Conservation (phyloP, 2,329 filamentous ascomycete species). For the Fusarium sp. region DNA sequence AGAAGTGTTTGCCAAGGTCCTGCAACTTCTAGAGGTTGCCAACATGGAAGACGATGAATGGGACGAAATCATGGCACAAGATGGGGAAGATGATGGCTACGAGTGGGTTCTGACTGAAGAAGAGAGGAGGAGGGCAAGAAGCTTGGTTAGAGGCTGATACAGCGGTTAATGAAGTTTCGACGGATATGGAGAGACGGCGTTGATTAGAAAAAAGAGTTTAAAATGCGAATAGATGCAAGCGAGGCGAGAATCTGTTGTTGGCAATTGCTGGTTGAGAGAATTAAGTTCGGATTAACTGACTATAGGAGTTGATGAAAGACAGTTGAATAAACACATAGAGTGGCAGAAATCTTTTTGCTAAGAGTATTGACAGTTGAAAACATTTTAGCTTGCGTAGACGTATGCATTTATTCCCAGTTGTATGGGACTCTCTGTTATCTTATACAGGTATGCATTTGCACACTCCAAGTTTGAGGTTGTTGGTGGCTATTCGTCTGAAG, state of each 20-base stretch:
- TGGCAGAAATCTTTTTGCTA: background rate
- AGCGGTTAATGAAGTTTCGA: conserved; percentile 14
- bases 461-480: background rate
- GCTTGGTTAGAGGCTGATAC: conserved; percentile 64
- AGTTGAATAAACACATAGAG: background rate
- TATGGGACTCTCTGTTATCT: background rate
- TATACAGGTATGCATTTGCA: background rate
- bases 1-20: conserved; percentile 79
- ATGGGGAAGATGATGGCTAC: conserved; percentile 70
- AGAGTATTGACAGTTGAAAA: background rate
- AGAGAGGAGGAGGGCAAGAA: conserved; percentile 78
- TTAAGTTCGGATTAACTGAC: background rate
- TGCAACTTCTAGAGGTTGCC: conserved; percentile 85
- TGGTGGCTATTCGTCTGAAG: background rate
- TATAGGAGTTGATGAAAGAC: background rate
- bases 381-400: background rate
- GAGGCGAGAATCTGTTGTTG: conserved; percentile 12
- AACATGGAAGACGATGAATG: conserved; percentile 98
- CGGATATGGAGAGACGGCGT: conserved; percentile 11
- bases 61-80: conserved; percentile 73
- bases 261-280: background rate
- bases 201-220: conserved; percentile 29
- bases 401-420: background rate
- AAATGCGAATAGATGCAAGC: conserved; percentile 21
- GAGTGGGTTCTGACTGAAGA: conserved; percentile 78